Evolutionary conservation across 805 yeast genomes (phyloP).

Genomic region (Yamadazyma akitaensis): DNA sequence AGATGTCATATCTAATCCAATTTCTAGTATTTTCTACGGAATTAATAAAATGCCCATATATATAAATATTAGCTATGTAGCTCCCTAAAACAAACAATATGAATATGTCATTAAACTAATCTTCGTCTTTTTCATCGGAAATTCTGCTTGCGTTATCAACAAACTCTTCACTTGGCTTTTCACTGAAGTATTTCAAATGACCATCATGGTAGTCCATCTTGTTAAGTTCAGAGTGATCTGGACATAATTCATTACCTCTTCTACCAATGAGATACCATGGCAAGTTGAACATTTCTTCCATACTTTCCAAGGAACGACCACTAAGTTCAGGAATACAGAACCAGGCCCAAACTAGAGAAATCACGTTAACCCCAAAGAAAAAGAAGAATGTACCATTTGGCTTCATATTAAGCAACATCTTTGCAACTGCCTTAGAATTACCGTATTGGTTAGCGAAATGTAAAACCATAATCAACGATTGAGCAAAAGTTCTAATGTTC

Average conservation of each 20-base stretch:
- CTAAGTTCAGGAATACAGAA: constrained; percentile 49
- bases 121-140: constrained; percentile 12
- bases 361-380: constrained; percentile 40
- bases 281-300: constrained; percentile 49
- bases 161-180: constrained; percentile 8
- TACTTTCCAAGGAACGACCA: constrained; percentile 50
- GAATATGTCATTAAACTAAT: background rate
- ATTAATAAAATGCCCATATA: no score
- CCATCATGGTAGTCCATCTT: constrained; percentile 23
- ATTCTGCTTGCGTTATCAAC: constrained; percentile 12
- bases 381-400: constrained; percentile 52
- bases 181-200: constrained; percentile 12
- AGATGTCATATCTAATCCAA: no score
- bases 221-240: constrained; percentile 46
- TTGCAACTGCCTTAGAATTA: constrained; percentile 53
- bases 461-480: constrained; percentile 50
- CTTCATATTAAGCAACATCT: constrained; percentile 45
- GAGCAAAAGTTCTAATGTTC: constrained; percentile 47
- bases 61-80: no score
- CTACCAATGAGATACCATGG: constrained; percentile 61
- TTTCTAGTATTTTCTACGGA: no score
- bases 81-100: no score
- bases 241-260: constrained; percentile 49
- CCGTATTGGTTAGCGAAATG: constrained; percentile 58
- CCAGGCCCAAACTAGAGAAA: constrained; percentile 46